Evolutionary conservation across 2,329 filamentous ascomycete species (phyloP), one percentile per base, ranked within the genome.

Genomic region (Sporothrix luriei): DNA sequence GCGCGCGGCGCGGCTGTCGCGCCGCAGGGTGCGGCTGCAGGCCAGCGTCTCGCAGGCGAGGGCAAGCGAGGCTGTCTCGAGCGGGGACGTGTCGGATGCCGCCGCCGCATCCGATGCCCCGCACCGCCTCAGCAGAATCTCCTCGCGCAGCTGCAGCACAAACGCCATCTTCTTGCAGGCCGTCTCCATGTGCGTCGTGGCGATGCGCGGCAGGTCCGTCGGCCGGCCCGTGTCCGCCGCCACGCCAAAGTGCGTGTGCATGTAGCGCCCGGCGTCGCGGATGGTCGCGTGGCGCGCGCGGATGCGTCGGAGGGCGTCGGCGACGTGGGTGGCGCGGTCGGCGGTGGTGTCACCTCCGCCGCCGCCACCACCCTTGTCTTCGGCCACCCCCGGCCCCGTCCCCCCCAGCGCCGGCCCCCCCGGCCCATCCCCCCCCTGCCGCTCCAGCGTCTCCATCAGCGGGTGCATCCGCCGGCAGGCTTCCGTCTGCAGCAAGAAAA

Each of bases 401-500:
- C n/a, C n/a, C n/a, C n/a, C n/a, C n/a, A n/a, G n/a, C n/a, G 33
- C 33, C 33, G 33, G 9, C 33, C 1, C 6, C 33, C 33, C 33
- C 1, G 19, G 29, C 19, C 29, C 19, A 4, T 29, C 1, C 7
- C 55, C 55, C 7, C 29, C 40, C 10, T 21, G 55, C 1, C 55
- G 9, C 11, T 49, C 40, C 26, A 26, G 10, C 1, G 21, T 68
- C n/a, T 68, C 66, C 11, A 68, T 26, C 7, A 68, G 19, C 4
- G 66, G 66, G 24, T 68, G 52, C 21, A 68, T 57, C 2, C 33
- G 21, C 3, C 66, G 66, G 40, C 66, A 68, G 24, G 51, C 33
- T 19, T 78, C 77, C 61, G 76, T 78, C 10, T 80, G 78, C 26
- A 82, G 78, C 0, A 82, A 75, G 16, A 77, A 79, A 55, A 82